These are phyloP conservation scores for Vinca major DNA, from an alignment of 305 asterid genomes.

Conservation along the genomic window DNA sequence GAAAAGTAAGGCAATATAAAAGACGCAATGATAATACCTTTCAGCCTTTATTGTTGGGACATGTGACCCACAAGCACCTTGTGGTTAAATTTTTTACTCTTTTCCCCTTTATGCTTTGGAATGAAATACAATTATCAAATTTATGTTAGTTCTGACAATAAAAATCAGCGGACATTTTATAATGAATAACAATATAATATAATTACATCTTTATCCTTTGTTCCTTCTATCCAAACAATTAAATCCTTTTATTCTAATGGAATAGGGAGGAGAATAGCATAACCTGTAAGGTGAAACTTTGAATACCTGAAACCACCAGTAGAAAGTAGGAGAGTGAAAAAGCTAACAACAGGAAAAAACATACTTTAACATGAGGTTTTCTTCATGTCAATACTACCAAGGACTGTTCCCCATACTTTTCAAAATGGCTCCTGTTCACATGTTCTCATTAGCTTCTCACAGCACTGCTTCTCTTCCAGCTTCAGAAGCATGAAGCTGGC, in stretches of 20 bases:
- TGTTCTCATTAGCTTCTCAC: background rate
- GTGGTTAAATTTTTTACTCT: no score
- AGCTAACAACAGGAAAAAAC: background rate
- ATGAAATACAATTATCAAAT: no score
- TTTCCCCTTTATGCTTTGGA: no score
- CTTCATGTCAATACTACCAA: background rate
- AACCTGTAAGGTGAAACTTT: background rate
- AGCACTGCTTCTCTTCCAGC: background rate
- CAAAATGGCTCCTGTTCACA: background rate
- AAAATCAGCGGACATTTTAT: no score
- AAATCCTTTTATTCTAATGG: no score
- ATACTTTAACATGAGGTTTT: background rate
- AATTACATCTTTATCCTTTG: no score
- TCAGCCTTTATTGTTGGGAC: background rate
- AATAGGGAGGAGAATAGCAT: background rate
- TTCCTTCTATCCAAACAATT: no score
- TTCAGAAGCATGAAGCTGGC: background rate
- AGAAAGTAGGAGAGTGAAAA: background rate
- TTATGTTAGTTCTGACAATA: no score
- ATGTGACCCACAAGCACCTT: background rate
- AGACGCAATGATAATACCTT: background rate
- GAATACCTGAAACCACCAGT: background rate
- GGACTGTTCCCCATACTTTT: background rate
- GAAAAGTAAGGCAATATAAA: constrained; percentile 46
- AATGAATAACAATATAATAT: no score